Evolutionary conservation across 1,284 basidiomycete genomes (phyloP).

Genomic region (Fomes fomentarius): DNA sequence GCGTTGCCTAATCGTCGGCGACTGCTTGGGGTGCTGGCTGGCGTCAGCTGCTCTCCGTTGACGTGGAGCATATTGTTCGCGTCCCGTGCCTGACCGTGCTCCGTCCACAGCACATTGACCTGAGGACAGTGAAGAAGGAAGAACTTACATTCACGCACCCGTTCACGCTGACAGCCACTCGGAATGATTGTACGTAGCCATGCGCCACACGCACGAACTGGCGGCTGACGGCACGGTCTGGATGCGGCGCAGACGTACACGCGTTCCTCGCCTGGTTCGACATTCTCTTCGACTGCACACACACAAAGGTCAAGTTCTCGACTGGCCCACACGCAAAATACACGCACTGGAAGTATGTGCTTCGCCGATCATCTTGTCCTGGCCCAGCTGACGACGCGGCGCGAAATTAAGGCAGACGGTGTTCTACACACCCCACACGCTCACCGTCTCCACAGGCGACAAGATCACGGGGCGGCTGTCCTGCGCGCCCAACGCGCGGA

Average conservation of each 20-base stretch:
- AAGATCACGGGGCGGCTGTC: slow-evolving; percentile 70
- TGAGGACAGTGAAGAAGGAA: slow-evolving; percentile 93
- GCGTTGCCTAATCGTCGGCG: too few species aligned
- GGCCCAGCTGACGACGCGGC: not conserved
- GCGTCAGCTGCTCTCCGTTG: too few species aligned
- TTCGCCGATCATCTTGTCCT: too few species aligned
- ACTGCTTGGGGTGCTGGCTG: too few species aligned
- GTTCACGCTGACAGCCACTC: slow-evolving; percentile 83
- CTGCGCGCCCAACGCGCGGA: slow-evolving; percentile 87
- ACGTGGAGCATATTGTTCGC: not conserved
- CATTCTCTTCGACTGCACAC: slow-evolving; percentile 93
- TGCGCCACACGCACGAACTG: not conserved
- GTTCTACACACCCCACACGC: slow-evolving; percentile 88
- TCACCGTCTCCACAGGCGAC: slow-evolving; percentile 71
- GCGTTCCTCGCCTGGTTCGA: slow-evolving; percentile 99
- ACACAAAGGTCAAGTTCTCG: slow-evolving; percentile 95
- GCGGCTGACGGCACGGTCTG: slow-evolving; percentile 6
- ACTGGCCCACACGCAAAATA: slow-evolving; percentile 96
- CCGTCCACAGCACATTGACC: slow-evolving; percentile 76
- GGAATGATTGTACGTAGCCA: slow-evolving; percentile 84
- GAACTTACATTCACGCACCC: slow-evolving; percentile 87
- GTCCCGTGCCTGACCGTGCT: not conserved
- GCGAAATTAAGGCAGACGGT: slow-evolving; percentile 84
- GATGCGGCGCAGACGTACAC: slow-evolving; percentile 74
- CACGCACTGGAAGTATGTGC: slow-evolving; percentile 94